Evolutionary conservation across 139 green algal species (phyloP).

Genomic region (Bryopsis sp.): DNA sequence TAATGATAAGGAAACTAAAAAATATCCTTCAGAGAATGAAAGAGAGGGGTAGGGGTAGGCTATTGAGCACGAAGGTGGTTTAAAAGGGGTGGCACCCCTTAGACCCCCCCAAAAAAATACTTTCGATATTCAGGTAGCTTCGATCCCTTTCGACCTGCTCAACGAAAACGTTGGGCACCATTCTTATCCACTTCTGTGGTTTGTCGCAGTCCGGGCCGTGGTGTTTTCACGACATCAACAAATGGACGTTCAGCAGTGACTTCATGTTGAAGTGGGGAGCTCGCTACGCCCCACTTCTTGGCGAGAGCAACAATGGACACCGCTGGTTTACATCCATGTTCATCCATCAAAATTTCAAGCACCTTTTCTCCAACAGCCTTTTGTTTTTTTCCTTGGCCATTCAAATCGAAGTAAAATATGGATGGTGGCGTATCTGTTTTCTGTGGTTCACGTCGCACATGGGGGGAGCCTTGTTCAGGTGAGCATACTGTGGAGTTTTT

Average conservation of each 20-base stretch:
- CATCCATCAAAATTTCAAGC: slow-evolving; percentile 40
- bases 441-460: slow-evolving; percentile 26
- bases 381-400: slow-evolving; percentile 36
- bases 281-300: not conserved
- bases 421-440: slow-evolving; percentile 28
- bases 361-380: slow-evolving; percentile 47
- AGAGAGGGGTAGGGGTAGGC: no score
- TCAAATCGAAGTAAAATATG: slow-evolving; percentile 53
- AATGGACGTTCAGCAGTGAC: not conserved
- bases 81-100: no score
- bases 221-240: not conserved
- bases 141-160: no score
- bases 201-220: not conserved
- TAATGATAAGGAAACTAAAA: no score
- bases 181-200: not conserved
- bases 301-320: not conserved
- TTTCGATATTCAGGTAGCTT: no score
- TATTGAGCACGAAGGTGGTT: no score
- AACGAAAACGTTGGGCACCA: not conserved
- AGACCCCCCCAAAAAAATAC: no score
- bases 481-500: no score
- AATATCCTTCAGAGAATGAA: no score
- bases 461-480: slow-evolving; percentile 36
- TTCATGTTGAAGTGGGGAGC: not conserved
- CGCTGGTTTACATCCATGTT: slow-evolving; percentile 44